A percentile compares a stretch with the other conserved stretches of the same genome.
Conservation (phyloP, 495 filamentous ascomycete genomes). For the Tricharina praecox region DNA sequence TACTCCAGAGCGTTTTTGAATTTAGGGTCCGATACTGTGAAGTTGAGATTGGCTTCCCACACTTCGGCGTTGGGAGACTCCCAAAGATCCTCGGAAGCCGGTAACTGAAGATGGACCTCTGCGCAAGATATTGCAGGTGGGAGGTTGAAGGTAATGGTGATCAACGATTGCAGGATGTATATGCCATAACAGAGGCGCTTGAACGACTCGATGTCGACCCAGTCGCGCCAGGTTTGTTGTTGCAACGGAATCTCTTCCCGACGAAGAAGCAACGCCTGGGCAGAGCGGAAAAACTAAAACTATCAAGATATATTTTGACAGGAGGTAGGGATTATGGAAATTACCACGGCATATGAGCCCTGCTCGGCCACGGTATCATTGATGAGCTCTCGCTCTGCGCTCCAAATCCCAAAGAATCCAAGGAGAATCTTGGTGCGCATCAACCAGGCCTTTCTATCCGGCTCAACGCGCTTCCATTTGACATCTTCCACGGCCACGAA, state of each 20-base stretch:
- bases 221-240: constrained; percentile 3
- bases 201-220: constrained; percentile 4
- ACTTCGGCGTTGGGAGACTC: background rate
- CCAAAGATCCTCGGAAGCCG: constrained; percentile 1
- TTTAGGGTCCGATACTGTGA: background rate
- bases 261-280: constrained; percentile 2
- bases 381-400: constrained; percentile 1
- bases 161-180: constrained; percentile 35
- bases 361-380: background rate
- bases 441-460: constrained; percentile 2
- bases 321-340: background rate
- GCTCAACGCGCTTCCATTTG: constrained; percentile 1
- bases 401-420: constrained; percentile 5
- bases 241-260: constrained; percentile 2
- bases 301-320: background rate
- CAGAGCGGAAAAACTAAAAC: constrained; percentile 3
- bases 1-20: constrained; percentile 1
- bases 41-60: background rate
- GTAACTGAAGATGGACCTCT: constrained; percentile 1
- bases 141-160: constrained; percentile 41
- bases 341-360: background rate
- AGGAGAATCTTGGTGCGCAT: constrained; percentile 2
- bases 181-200: constrained; percentile 10
- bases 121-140: constrained; percentile 30
- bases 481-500: constrained; percentile 7